Conservation (phyloP, 176 grass and related monocot species). For the Neostapfia colusana region DNA sequence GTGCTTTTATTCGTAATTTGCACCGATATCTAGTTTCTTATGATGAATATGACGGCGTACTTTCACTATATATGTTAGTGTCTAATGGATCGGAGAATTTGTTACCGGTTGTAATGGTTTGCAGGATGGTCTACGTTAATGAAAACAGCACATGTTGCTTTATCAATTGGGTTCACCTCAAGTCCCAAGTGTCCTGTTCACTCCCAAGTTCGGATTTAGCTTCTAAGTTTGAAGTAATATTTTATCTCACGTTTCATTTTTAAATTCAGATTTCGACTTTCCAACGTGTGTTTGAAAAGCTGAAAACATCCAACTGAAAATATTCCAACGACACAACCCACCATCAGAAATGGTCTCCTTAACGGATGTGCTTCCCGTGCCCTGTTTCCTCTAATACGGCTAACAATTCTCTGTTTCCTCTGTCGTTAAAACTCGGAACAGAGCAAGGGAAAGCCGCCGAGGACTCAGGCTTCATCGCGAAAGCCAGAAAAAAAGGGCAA, state of each 20-base stretch:
- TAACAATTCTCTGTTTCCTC: neutral
- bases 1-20: constrained; percentile 8
- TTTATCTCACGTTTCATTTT: too few relatives aligned
- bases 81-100: constrained; percentile 3
- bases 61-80: neutral
- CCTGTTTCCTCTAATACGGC: neutral
- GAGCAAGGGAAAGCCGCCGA: neutral
- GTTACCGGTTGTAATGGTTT: neutral
- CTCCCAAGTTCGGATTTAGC: too few relatives aligned
- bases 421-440: neutral
- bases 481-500: too few relatives aligned
- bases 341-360: too few relatives aligned
- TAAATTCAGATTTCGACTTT: too few relatives aligned
- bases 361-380: too few relatives aligned
- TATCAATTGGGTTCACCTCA: neutral
- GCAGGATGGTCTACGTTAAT: neutral
- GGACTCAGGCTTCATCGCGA: too few relatives aligned
- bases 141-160: neutral
- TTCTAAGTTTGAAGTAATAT: too few relatives aligned
- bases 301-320: too few relatives aligned
- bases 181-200: too few relatives aligned
- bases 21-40: neutral
- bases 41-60: neutral
- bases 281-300: too few relatives aligned
- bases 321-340: too few relatives aligned